A percentile compares a stretch with the other conserved stretches of the same genome.
These are phyloP conservation scores for Madurella mycetomatis DNA, from an alignment of 2,329 filamentous ascomycete species.

Conservation along the genomic window DNA sequence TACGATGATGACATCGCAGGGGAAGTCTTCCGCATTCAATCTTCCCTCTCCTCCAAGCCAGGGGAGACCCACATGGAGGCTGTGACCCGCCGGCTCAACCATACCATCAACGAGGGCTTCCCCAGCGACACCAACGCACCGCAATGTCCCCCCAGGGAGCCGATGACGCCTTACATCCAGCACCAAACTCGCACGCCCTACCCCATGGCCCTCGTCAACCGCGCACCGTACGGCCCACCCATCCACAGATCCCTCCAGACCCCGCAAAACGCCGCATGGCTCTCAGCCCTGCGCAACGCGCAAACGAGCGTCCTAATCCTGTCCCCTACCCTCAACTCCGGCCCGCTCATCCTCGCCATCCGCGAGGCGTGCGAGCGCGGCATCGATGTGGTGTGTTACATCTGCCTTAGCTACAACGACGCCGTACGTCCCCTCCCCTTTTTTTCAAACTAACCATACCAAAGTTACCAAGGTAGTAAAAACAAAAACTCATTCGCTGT, in stretches of 20 bases:
- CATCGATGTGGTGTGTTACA: constrained; percentile 63
- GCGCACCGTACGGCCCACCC: constrained; percentile 61
- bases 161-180: constrained; percentile 64
- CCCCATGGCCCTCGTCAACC: constrained; percentile 68
- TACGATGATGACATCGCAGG: constrained; percentile 59
- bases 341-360: constrained; percentile 60
- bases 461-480: neutral
- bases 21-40: constrained; percentile 60
- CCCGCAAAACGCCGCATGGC: constrained; percentile 72
- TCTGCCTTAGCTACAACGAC: constrained; percentile 78
- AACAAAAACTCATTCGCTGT: neutral
- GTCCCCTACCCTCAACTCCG: constrained; percentile 71
- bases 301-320: constrained; percentile 67
- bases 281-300: constrained; percentile 65
- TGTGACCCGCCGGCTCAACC: constrained; percentile 63
- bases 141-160: constrained; percentile 46
- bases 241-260: constrained; percentile 57
- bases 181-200: constrained; percentile 51
- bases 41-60: constrained; percentile 45
- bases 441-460: constrained; percentile 3
- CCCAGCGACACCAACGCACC: constrained; percentile 44
- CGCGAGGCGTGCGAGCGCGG: constrained; percentile 62
- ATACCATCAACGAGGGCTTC: constrained; percentile 49
- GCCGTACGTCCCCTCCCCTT: constrained; percentile 36
- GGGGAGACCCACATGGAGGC: constrained; percentile 48